Percentiles rank a stretch among this genome's conserved stretches.
phyloP scores from a whole-genome alignment of 495 filamentous ascomycete genomes.

The Pyrenula massariospora region DNA sequence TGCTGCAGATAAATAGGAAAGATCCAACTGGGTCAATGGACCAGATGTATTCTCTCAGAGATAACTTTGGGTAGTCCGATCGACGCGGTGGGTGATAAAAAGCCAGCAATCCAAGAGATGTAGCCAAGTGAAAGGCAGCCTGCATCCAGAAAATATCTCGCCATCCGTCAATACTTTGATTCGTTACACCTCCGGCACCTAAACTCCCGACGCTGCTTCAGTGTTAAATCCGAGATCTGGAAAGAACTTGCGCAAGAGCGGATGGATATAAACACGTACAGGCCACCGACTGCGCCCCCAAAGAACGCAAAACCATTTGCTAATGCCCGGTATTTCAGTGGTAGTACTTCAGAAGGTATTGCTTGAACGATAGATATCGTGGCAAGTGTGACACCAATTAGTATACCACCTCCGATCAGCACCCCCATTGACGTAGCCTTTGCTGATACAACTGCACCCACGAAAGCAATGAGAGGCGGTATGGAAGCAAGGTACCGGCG shows the following conservation, averaged over 20 bases:
- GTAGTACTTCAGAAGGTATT: conserved; percentile 41
- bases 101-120: conserved; percentile 30
- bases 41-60: conserved; percentile 30
- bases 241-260: too few species aligned
- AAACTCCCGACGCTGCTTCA: conserved; percentile 27
- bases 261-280: conserved; percentile 21
- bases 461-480: conserved; percentile 38
- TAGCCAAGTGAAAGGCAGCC: conserved; percentile 36
- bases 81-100: conserved; percentile 37
- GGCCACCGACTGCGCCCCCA: conserved; percentile 33
- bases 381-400: conserved; percentile 38
- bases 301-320: conserved; percentile 39
- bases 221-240: background rate
- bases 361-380: conserved; percentile 42
- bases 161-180: conserved; percentile 32
- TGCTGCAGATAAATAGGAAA: conserved; percentile 30
- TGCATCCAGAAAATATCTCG: conserved; percentile 49
- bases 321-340: conserved; percentile 38
- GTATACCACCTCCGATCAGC: conserved; percentile 42
- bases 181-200: conserved; percentile 39
- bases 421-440: conserved; percentile 38
- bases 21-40: conserved; percentile 42
- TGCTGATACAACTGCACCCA: conserved; percentile 40
- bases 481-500: conserved; percentile 36
- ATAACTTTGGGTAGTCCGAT: conserved; percentile 27